phyloP scores from a whole-genome alignment of 345 rosid species.

The Aquilaria yunnanensis region DNA sequence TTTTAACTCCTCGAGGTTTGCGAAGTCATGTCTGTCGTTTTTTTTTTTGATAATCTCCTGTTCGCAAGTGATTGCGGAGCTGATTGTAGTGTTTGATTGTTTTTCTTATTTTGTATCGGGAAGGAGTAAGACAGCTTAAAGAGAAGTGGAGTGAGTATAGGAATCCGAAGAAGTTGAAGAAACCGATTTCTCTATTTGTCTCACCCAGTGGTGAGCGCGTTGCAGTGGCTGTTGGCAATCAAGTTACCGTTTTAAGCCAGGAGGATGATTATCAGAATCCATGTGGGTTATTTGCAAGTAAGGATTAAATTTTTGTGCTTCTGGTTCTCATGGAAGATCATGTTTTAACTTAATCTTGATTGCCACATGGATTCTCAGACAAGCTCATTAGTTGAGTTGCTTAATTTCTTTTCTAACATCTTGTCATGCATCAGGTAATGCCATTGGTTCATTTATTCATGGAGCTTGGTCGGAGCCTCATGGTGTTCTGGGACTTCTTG shows the following conservation, averaged over 20 bases:
- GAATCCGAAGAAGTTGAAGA: constrained; percentile 34
- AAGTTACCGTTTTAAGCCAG: constrained; percentile 59
- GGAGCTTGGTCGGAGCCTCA: constrained; percentile 90
- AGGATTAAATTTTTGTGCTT: constrained; percentile 14
- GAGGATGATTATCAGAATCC: constrained; percentile 71
- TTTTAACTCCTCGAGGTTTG: constrained; percentile 45
- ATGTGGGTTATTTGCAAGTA: constrained; percentile 57
- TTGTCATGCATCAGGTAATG: constrained; percentile 36
- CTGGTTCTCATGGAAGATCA: neutral
- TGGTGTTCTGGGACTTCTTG: constrained; percentile 72
- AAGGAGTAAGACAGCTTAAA: constrained; percentile 64
- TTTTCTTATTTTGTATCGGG: constrained; percentile 12
- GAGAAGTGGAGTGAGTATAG: constrained; percentile 54
- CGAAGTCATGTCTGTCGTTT: neutral
- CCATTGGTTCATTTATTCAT: constrained; percentile 40
- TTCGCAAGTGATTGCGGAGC: constrained; percentile 1
- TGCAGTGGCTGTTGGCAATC: constrained; percentile 74
- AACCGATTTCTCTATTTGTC: constrained; percentile 45
- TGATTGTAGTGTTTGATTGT: constrained; percentile 6
- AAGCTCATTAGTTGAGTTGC: neutral
- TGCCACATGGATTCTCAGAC: neutral
- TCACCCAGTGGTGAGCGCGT: constrained; percentile 74
- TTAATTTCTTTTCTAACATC: constrained; percentile 10
- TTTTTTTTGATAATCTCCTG: constrained; percentile 2
- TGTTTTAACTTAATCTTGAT: neutral